phyloP scores from a whole-genome alignment of 306 rosid genomes.

The Cyamopsis tetragonoloba region DNA sequence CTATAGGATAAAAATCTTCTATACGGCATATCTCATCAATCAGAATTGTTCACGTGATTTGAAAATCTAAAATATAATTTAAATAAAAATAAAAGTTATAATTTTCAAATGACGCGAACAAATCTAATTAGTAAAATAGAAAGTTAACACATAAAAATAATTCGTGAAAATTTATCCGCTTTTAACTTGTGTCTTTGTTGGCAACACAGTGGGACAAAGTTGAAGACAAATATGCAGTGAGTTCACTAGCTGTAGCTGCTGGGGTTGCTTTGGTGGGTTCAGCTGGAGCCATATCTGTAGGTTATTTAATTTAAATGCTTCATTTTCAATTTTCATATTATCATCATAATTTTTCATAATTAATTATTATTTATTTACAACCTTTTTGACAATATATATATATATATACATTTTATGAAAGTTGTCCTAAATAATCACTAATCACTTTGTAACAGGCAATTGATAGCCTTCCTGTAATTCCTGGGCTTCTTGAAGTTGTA shows the following conservation, averaged over 20 bases:
- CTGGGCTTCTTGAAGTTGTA: conserved; percentile 84
- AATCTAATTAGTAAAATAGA: too few relatives aligned
- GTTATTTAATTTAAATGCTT: conserved; percentile 12
- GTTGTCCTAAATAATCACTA: not conserved
- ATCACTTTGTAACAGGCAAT: conserved; percentile 63
- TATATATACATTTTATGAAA: not conserved
- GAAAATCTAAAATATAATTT: too few relatives aligned
- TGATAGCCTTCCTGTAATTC: conserved; percentile 90
- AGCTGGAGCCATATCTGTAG: conserved; percentile 67
- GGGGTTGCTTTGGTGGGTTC: conserved; percentile 70
- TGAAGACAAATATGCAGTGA: conserved; percentile 92
- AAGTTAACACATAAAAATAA: too few relatives aligned
- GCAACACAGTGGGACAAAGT: conserved; percentile 78
- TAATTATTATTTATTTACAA: not conserved
- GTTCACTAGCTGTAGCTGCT: conserved; percentile 63
- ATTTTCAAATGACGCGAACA: too few relatives aligned
- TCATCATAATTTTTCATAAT: not conserved
- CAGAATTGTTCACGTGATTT: too few relatives aligned
- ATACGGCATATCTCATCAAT: too few relatives aligned
- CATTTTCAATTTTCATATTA: not conserved
- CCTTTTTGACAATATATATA: not conserved
- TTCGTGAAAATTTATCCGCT: too few relatives aligned
- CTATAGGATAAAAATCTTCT: too few relatives aligned
- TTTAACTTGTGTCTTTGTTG: too few relatives aligned
- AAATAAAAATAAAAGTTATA: too few relatives aligned